Base-by-base conservation (phyloP, 352 stramenopile species). In the Globisporangium middletonii region DNA sequence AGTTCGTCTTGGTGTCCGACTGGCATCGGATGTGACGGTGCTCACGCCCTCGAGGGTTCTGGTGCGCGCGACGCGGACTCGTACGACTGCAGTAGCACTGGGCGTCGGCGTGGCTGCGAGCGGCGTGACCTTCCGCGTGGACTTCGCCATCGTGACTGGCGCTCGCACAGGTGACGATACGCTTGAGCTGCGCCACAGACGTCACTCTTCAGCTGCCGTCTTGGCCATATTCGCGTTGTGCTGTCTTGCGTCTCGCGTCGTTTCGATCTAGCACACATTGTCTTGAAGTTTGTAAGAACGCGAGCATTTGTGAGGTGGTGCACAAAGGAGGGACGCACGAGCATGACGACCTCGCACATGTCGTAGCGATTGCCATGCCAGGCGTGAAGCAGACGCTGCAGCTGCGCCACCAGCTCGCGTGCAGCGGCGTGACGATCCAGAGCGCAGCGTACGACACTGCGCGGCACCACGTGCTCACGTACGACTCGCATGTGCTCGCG, bases 381-480 rank as follows among this genome's bases (percentile, higher is more conserved):
- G 4, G 35, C 16, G 44, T 50, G 50, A 78, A 68, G 50, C 66
- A 79, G 63, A 91, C 83, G 63, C 69, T 93, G 46, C 77, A 94
- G 57, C 67, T 91, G 43, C 77, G 83, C 9, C 83, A 94, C 53
- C 81, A 91, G 63, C 69, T 94, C 33, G 67, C 65, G 7, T 79
- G 77, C 53, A 74, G 65, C n/a, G 74, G 73, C 37, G 64, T 89
- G 53, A 66, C 63, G 19, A 71, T 91, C 44, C 69, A 69, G n/a
- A 71, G 69, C 0, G 69, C 74, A 1, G 56, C 77, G 16, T 94
- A 94, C 65, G 83, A 94, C 60, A 73, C 69, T 15, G 54, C 52
- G 1, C 76, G 83, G 9, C 83, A 94, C 56, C 83, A 94, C 42
- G 64, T 94, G 33, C 69, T 91, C 38, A 69, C 71, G 4, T 89